A percentile compares a stretch with the other conserved stretches of the same genome.
phyloP scores from a whole-genome alignment of 2,329 filamentous ascomycete genomes.

The Blastomyces parvus region DNA sequence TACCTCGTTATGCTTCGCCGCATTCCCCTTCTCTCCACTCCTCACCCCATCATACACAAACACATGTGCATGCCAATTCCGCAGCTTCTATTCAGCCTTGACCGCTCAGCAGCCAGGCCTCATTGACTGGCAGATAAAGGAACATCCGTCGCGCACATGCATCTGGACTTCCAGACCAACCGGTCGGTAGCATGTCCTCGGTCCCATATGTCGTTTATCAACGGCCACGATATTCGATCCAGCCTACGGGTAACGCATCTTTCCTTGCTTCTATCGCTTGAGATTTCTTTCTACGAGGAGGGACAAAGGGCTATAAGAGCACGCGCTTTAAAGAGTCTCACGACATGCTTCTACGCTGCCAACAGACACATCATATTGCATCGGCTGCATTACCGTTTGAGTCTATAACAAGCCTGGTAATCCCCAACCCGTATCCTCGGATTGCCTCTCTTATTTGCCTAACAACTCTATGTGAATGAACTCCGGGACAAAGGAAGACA shows the following conservation, averaged over 20 bases:
- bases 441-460: background rate
- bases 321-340: background rate
- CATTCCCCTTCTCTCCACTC: background rate
- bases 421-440: background rate
- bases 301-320: background rate
- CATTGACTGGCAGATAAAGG: background rate
- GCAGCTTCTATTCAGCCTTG: background rate
- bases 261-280: background rate
- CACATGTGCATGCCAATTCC: background rate
- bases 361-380: slow-evolving; percentile 4
- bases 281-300: background rate
- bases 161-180: background rate
- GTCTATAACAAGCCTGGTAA: background rate
- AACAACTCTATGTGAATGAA: background rate
- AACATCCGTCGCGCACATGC: background rate
- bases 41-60: background rate
- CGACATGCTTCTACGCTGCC: background rate
- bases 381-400: slow-evolving; percentile 8
- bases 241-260: background rate
- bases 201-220: background rate
- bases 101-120: background rate
- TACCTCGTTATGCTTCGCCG: background rate
- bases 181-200: background rate
- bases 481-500: background rate
- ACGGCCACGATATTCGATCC: background rate